Evolutionary conservation across 768 basidiomycete species (phyloP), one percentile per base, ranked within the genome.

Genomic region (Boletus reticuloceps): DNA sequence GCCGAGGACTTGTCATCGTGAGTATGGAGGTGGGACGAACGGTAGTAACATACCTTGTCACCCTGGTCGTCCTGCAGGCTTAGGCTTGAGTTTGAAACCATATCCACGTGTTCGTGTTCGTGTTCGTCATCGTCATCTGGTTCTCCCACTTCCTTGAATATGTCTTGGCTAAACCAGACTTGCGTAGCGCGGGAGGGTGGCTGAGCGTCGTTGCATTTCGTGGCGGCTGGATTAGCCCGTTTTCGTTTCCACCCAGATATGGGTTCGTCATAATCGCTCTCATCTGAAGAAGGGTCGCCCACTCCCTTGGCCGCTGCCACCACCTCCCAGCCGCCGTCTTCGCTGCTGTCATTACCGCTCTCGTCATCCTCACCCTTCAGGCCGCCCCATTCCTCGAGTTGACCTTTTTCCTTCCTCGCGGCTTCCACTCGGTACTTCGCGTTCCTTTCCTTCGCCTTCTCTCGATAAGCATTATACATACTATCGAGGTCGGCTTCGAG

Each of bases 161-260:
- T 72, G 48, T 89, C 88, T 72, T 97, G 96, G 60, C 89, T 87
- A 74, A 98, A 99, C 97, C 97, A 99, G n/a, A 98, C 69, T 62
- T 88, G 81, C 3, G 94, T 82, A 43, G 85, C 79, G 44, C 80
- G 80, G 61, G 79, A 84, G 1, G 67, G 62, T 19, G 69, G 58
- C 17, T 76, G 75, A 34, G 83, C 25, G 11, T 48, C 29, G 4
- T 10, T 3, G 6, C 31, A 74, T 32, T 78, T 75, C 3, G 79
- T 77, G 37, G 83, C 67, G 13, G 56, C 59, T 17, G 63, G 55
- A n/a, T 64, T 65, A 4, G 53, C 59, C 41, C 77, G 70, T 58
- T 70, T 72, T 40, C 75, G 79, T 67, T 86, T 85, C 56, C 66
- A 72, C 12, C 66, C 66, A 41, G 65, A 40, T 20, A 52, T 54